These are phyloP conservation scores for Ustilago trichophora DNA, from an alignment of 1,284 basidiomycete genomes.

Conservation along the genomic window DNA sequence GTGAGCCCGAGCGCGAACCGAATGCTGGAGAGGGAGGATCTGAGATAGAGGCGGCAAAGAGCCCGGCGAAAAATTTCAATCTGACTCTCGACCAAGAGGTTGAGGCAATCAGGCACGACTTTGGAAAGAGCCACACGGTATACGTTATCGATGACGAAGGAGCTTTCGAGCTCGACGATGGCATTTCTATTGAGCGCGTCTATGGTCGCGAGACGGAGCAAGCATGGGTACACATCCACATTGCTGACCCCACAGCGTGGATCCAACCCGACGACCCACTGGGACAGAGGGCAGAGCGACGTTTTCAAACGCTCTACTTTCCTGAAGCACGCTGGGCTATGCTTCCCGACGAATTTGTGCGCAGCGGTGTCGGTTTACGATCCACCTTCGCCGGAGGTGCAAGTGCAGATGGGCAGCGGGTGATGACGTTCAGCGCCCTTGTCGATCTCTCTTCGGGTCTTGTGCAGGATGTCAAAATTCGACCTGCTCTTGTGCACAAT, in stretches of 20 bases:
- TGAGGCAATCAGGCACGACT: slow-evolving; percentile 73
- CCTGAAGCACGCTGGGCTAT: slow-evolving; percentile 53
- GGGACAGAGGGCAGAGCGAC: slow-evolving; percentile 41
- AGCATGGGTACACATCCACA: slow-evolving; percentile 87
- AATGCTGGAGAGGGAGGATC: neutral
- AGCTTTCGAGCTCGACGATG: slow-evolving; percentile 93
- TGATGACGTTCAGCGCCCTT: slow-evolving; percentile 83
- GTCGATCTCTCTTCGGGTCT: slow-evolving; percentile 73
- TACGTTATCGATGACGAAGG: slow-evolving; percentile 86
- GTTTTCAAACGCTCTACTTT: slow-evolving; percentile 55
- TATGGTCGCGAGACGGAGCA: slow-evolving; percentile 66
- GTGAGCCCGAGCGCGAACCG: slow-evolving; percentile 11
- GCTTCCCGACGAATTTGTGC: slow-evolving; percentile 71
- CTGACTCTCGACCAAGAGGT: slow-evolving; percentile 23
- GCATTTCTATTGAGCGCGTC: slow-evolving; percentile 76
- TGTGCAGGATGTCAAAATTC: slow-evolving; percentile 77
- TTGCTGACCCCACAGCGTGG: slow-evolving; percentile 88
- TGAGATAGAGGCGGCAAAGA: neutral
- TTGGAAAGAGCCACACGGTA: slow-evolving; percentile 76
- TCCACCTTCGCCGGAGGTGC: slow-evolving; percentile 56
- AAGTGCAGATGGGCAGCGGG: slow-evolving; percentile 67
- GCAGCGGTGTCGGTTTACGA: slow-evolving; percentile 46
- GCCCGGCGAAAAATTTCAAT: slow-evolving; percentile 12
- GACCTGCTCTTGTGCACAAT: slow-evolving; percentile 78
- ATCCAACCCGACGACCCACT: slow-evolving; percentile 77